Evolutionary conservation across 2,329 filamentous ascomycete species (phyloP).

Genomic region (Monilinia fructigena): DNA sequence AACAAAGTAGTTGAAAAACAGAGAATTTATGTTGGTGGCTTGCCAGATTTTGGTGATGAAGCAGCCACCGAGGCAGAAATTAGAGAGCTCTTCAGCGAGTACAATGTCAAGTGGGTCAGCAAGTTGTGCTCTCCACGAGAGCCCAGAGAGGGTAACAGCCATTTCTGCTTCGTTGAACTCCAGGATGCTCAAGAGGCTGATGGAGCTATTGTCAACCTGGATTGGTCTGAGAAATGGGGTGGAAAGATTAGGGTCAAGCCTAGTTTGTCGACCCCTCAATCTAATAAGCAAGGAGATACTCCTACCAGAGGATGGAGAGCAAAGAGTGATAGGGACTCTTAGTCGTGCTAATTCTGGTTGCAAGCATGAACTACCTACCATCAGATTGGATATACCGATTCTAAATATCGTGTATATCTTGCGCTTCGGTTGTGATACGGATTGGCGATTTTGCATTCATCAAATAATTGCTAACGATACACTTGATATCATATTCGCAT

Average conservation of each 20-base stretch:
- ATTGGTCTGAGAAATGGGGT: conserved; percentile 33
- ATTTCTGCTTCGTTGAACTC: conserved; percentile 66
- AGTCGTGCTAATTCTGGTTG: background rate
- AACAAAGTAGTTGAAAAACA: conserved; percentile 39
- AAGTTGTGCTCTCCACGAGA: conserved; percentile 54
- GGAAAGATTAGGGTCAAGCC: conserved; percentile 32
- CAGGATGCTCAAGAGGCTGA: conserved; percentile 53
- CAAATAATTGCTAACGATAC: conserved; percentile 1
- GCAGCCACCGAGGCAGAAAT: conserved; percentile 48
- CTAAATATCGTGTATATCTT: background rate
- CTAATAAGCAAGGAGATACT: conserved; percentile 20
- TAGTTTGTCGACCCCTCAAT: conserved; percentile 17
- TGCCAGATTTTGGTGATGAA: conserved; percentile 51
- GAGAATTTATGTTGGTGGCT: conserved; percentile 51
- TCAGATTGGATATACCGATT: background rate
- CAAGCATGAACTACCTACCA: background rate
- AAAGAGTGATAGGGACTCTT: conserved; percentile 14
- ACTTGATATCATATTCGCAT: conserved; percentile 11
- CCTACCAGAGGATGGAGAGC: conserved; percentile 22
- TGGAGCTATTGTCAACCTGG: conserved; percentile 49
- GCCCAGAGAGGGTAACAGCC: conserved; percentile 52
- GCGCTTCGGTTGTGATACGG: conserved; percentile 4
- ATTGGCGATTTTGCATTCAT: conserved; percentile 16
- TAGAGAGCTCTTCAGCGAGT: conserved; percentile 47
- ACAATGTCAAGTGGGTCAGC: conserved; percentile 43